phyloP scores from a whole-genome alignment of 2,329 filamentous ascomycete species.

The Sclerotinia borealis region DNA sequence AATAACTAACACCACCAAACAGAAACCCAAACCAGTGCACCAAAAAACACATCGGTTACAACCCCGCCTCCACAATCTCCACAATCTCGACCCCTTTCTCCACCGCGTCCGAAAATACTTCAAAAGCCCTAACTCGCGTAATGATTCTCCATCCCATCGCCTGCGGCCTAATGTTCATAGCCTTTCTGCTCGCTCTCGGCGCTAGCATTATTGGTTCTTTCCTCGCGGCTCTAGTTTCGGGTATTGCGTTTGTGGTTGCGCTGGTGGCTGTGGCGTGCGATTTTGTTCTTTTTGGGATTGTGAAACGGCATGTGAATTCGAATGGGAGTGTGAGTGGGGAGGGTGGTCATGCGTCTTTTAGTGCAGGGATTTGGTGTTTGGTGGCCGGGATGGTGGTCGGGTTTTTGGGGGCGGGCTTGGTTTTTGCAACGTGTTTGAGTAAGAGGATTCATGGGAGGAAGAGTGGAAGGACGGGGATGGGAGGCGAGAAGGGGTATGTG shows the following conservation, averaged over 20 bases:
- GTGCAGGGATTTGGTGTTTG: constrained; percentile 52
- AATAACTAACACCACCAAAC: background rate
- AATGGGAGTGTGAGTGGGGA: constrained; percentile 29
- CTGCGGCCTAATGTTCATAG: constrained; percentile 51
- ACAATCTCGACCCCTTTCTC: constrained; percentile 37
- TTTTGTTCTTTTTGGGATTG: constrained; percentile 50
- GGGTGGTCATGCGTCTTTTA: constrained; percentile 44
- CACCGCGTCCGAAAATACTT: constrained; percentile 38
- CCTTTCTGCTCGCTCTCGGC: constrained; percentile 49
- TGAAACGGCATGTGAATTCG: constrained; percentile 48
- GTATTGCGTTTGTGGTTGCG: constrained; percentile 44
- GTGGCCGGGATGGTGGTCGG: constrained; percentile 50
- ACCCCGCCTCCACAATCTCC: constrained; percentile 42
- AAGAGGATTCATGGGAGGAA: constrained; percentile 33
- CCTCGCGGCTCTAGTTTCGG: constrained; percentile 43
- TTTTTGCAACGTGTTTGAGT: constrained; percentile 56
- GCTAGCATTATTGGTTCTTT: constrained; percentile 47
- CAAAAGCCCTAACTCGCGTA: constrained; percentile 47
- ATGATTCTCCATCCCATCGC: constrained; percentile 59
- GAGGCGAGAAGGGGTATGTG: constrained; percentile 17
- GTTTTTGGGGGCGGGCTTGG: constrained; percentile 49
- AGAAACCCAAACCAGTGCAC: constrained; percentile 40
- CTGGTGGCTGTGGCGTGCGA: constrained; percentile 47
- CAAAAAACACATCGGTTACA: constrained; percentile 47
- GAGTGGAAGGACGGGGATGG: constrained; percentile 1